phyloP scores from a whole-genome alignment of 768 basidiomycete genomes.

The Tylopilus sp. region DNA sequence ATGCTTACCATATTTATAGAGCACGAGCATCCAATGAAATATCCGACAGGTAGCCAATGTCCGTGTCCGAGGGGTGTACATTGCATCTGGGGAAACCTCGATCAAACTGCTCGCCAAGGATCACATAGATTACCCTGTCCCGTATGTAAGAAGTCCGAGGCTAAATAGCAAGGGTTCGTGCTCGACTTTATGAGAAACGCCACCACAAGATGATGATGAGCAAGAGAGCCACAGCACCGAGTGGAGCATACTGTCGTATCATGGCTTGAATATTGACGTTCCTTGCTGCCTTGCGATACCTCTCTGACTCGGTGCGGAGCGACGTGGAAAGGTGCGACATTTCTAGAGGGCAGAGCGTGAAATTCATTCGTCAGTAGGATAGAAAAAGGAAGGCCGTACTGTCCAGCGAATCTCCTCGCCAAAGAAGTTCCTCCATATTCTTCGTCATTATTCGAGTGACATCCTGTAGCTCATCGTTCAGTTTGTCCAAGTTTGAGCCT shows the following conservation, averaged over 20 bases:
- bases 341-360: slow-evolving; percentile 46
- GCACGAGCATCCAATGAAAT: background rate
- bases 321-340: slow-evolving; percentile 98
- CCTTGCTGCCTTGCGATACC: slow-evolving; percentile 92
- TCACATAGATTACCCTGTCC: slow-evolving; percentile 27
- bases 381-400: slow-evolving; percentile 48
- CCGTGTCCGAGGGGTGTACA: background rate
- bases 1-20: background rate
- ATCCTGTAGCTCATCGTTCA: slow-evolving; percentile 96
- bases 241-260: slow-evolving; percentile 92
- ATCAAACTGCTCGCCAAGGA: slow-evolving; percentile 6
- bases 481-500: slow-evolving; percentile 68
- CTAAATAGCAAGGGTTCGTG: slow-evolving; percentile 10
- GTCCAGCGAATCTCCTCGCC: slow-evolving; percentile 97
- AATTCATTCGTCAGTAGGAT: background rate
- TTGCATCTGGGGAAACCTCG: background rate
- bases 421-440: slow-evolving; percentile 99
- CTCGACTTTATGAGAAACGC: slow-evolving; percentile 57
- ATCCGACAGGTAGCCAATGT: background rate
- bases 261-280: slow-evolving; percentile 94
- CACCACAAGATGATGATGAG: slow-evolving; percentile 76
- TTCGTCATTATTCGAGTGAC: slow-evolving; percentile 99
- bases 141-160: slow-evolving; percentile 22
- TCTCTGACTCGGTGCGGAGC: slow-evolving; percentile 93
- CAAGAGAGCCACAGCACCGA: slow-evolving; percentile 78